Percentiles rank a stretch among this genome's conserved stretches.
Evolutionary conservation across 176 grass and related monocot genomes (phyloP).

Genomic region (Lolium perenne): DNA sequence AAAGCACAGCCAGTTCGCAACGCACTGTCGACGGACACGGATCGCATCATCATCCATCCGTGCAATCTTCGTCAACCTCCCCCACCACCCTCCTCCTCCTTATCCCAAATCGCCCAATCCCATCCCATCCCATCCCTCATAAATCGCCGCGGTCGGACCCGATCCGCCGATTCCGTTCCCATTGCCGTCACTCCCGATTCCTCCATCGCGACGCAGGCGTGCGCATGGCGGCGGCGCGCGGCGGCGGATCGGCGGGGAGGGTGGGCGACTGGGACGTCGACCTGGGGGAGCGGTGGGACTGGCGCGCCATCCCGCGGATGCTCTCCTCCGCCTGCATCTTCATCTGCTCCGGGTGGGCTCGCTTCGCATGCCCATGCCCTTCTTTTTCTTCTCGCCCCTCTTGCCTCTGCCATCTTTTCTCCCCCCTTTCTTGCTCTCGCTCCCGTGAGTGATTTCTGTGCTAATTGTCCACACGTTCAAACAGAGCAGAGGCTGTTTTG

Average conservation of each 20-base stretch:
- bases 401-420: no score
- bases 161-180: background rate
- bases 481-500: slow-evolving; percentile 78
- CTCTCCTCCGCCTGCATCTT: slow-evolving; percentile 62
- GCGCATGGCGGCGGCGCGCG: slow-evolving; percentile 46
- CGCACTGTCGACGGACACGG: background rate
- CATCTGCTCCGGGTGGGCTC: slow-evolving; percentile 61
- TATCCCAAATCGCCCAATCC: slow-evolving; percentile 35
- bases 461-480: slow-evolving; percentile 52
- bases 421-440: background rate
- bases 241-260: slow-evolving; percentile 56
- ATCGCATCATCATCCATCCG: slow-evolving; percentile 6
- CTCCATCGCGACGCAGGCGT: background rate
- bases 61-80: slow-evolving; percentile 20
- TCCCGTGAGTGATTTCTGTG: background rate
- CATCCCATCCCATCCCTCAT: background rate
- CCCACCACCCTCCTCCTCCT: background rate
- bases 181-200: background rate
- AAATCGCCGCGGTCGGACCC: background rate
- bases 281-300: slow-evolving; percentile 50
- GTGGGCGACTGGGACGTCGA: slow-evolving; percentile 54
- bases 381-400: background rate
- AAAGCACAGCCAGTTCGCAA: background rate
- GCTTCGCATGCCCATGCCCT: background rate
- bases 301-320: slow-evolving; percentile 50